These are phyloP conservation scores for Daldinia concentrica DNA, from an alignment of 495 filamentous ascomycete species.

Conservation along the genomic window DNA sequence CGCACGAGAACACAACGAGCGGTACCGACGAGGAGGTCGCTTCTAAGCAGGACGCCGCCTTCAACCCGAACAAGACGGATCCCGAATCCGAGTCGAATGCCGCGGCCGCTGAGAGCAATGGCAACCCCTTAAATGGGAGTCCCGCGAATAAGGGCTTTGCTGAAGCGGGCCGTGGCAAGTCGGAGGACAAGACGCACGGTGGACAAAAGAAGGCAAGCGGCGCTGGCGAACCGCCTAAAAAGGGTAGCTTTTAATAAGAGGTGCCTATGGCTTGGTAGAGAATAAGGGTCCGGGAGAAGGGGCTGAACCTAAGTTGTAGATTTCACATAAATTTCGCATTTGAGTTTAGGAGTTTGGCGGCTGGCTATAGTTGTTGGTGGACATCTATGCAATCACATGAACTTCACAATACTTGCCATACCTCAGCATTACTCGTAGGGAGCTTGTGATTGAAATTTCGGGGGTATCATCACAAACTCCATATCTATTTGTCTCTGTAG, in stretches of 20 bases:
- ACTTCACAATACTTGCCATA: slow-evolving; percentile 3
- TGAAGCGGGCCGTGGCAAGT: not conserved
- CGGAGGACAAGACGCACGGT: slow-evolving; percentile 30
- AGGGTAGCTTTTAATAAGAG: slow-evolving; percentile 3
- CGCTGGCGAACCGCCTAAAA: slow-evolving; percentile 39
- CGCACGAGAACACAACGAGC: slow-evolving; percentile 50
- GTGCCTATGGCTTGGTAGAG: not conserved
- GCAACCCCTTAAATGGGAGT: slow-evolving; percentile 51
- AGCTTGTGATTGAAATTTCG: slow-evolving; percentile 3
- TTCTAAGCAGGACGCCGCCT: slow-evolving; percentile 50
- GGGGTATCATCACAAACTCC: slow-evolving; percentile 38
- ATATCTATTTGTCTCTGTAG: not conserved
- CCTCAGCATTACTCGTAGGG: not conserved
- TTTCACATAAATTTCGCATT: slow-evolving; percentile 10
- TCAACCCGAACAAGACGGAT: slow-evolving; percentile 51
- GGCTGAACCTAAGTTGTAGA: not conserved
- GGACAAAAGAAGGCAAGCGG: slow-evolving; percentile 42
- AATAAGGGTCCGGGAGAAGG: not conserved
- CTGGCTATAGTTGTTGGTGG: not conserved
- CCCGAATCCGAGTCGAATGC: slow-evolving; percentile 48
- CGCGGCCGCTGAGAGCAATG: slow-evolving; percentile 41
- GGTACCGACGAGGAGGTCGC: slow-evolving; percentile 52
- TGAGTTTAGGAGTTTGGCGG: slow-evolving; percentile 3
- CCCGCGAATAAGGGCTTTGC: slow-evolving; percentile 51
- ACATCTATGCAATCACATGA: slow-evolving; percentile 9